phyloP scores from a whole-genome alignment of 2,329 filamentous ascomycete species.

The Phialophora macrospora region DNA sequence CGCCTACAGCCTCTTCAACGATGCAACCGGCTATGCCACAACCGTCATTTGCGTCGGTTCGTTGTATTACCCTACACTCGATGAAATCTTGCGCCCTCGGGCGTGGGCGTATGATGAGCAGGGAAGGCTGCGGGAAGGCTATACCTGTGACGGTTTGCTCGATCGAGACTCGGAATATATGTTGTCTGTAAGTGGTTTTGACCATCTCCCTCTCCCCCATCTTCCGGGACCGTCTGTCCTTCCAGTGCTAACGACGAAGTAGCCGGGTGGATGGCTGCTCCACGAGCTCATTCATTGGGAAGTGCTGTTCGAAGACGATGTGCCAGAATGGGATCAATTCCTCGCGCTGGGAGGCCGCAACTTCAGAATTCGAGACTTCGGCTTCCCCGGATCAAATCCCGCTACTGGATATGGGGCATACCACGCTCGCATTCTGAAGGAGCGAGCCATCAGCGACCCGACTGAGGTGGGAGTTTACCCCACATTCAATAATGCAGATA shows the following conservation, averaged over 20 bases:
- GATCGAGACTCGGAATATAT: not conserved
- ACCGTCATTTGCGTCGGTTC: not conserved
- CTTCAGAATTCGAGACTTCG: not conserved
- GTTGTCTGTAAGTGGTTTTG: not conserved
- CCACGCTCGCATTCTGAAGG: not conserved
- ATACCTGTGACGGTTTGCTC: not conserved
- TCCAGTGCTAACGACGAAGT: not conserved
- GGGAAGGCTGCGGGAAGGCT: not conserved
- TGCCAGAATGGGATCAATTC: not conserved
- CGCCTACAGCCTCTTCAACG: not conserved
- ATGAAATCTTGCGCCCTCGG: not conserved
- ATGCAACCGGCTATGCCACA: not conserved
- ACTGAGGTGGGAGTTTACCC: not conserved
- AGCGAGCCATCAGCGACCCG: not conserved
- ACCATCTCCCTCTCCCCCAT: not conserved
- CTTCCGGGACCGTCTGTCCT: not conserved
- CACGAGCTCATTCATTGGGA: not conserved
- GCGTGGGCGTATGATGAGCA: not conserved
- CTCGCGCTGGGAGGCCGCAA: not conserved
- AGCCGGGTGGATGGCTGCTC: not conserved
- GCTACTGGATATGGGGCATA: not conserved
- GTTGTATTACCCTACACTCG: not conserved
- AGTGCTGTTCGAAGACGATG: not conserved
- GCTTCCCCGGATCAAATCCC: not conserved
- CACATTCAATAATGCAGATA: not conserved